Evolutionary conservation across 1,139 yeast genomes (phyloP), one percentile per base, ranked within the genome.

Genomic region (Arxiozyma slooffiae): DNA sequence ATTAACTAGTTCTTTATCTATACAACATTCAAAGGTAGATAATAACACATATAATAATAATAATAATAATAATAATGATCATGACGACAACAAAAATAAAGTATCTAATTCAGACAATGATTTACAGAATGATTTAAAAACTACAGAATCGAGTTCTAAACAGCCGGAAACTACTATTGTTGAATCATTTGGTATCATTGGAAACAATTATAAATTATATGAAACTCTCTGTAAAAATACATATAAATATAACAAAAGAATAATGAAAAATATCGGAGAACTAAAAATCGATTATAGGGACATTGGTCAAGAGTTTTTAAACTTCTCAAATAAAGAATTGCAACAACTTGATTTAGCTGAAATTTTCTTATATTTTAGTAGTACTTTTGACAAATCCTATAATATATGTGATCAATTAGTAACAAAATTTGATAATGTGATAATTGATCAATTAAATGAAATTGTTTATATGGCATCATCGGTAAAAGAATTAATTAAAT

Each of bases 401-500:
- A 73, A 83, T 42, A 76, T 85, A 16, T 75, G 88, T 40, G 85
- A 82, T 55, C 74, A 80, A 5, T 72, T 90, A 22, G 81, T 84
- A n/a, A 77, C 80, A 41, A 79, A 80, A 45, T 71, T 90, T 45
- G 82, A 86, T 55, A 78, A 87, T 9, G 79, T 81, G 50, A 82
- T 89, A 58, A 78, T 87, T 41, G 97, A 90, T 62, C 95, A 95
- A 4, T 71, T 90, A 37, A 82, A 86, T 7, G 97, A 90, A 62
- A 79, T 86, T 18, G 89, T 85, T 16, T 88, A 85, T 60, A 81
- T 84, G 67, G 80, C 94, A 0, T 74, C 76, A 6, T 82, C 84
- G 0, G 79, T 85, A 1, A 76, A 85, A 47, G 77, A 79, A 44
- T 79, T 90, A 17, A 74, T 84, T 47, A 83, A 81, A 60, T 90